Conservation (phyloP, 768 basidiomycete species). For the Trametes maxima region DNA sequence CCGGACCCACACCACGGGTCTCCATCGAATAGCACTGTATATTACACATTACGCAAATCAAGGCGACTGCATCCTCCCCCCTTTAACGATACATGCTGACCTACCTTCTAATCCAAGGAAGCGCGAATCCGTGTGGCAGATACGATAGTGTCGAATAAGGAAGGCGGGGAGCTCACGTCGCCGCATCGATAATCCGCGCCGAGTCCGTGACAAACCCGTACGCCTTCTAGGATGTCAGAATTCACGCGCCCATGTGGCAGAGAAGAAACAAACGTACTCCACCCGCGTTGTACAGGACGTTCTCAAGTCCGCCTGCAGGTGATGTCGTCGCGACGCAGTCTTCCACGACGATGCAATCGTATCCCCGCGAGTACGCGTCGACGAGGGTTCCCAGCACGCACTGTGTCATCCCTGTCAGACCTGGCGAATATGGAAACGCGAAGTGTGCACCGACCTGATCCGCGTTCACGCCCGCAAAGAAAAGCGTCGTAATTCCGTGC, state of each 20-base stretch:
- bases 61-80: background rate
- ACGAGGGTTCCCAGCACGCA: slow-evolving; percentile 66
- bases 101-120: background rate
- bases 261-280: slow-evolving; percentile 43
- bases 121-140: background rate
- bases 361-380: slow-evolving; percentile 66
- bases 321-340: slow-evolving; percentile 68
- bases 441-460: slow-evolving; percentile 51
- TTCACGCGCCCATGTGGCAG: background rate
- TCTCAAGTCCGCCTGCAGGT: slow-evolving; percentile 56
- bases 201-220: slow-evolving; percentile 55
- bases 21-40: slow-evolving; percentile 15
- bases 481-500: slow-evolving; percentile 60
- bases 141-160: background rate
- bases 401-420: slow-evolving; percentile 33
- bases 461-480: slow-evolving; percentile 68
- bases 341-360: slow-evolving; percentile 59
- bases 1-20: background rate
- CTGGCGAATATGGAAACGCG: background rate
- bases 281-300: slow-evolving; percentile 56
- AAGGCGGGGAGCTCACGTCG: background rate
- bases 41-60: slow-evolving; percentile 1
- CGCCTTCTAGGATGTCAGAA: slow-evolving; percentile 34
- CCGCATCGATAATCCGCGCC: slow-evolving; percentile 30
- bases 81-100: no score